Evolutionary conservation across 495 filamentous ascomycete genomes (phyloP).

Genomic region (Neurospora sp.): DNA sequence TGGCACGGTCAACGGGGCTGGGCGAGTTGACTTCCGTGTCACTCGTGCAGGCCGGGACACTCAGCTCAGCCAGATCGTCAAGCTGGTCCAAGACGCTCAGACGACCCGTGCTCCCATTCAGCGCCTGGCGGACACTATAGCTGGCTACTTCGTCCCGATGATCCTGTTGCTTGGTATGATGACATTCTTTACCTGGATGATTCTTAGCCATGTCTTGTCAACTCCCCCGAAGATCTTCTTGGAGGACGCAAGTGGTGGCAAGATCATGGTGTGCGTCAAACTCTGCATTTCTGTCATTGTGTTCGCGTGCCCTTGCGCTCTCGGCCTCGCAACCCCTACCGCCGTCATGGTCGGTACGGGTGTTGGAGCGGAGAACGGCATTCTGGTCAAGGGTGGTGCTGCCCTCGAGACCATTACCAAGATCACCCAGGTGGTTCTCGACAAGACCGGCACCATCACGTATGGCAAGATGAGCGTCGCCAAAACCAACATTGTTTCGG

Average conservation of each 20-base stretch:
- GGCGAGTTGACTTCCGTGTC: constrained; percentile 85
- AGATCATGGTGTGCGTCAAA: constrained; percentile 92
- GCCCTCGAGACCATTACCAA: constrained; percentile 88
- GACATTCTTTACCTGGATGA: constrained; percentile 91
- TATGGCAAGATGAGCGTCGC: constrained; percentile 90
- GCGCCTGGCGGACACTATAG: constrained; percentile 79
- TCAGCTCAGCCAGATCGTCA: constrained; percentile 95
- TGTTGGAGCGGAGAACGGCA: constrained; percentile 92
- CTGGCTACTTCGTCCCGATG: constrained; percentile 87
- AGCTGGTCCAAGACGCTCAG: constrained; percentile 92
- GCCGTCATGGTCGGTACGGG: constrained; percentile 99
- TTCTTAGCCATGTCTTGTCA: constrained; percentile 72
- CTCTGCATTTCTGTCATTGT: constrained; percentile 98
- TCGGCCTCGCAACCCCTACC: constrained; percentile 89
- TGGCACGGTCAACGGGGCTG: constrained; percentile 93
- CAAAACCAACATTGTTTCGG: constrained; percentile 49
- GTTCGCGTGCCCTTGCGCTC: constrained; percentile 92
- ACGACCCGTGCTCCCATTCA: constrained; percentile 93
- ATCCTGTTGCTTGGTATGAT: constrained; percentile 75
- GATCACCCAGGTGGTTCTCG: constrained; percentile 89
- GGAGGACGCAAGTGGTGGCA: constrained; percentile 70
- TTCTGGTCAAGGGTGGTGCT: constrained; percentile 91
- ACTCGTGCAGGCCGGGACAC: constrained; percentile 90
- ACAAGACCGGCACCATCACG: constrained; percentile 96
- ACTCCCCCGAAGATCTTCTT: constrained; percentile 84